Base-by-base conservation (phyloP, 2,329 filamentous ascomycete species). In the Sphaerulina populicola region DNA sequence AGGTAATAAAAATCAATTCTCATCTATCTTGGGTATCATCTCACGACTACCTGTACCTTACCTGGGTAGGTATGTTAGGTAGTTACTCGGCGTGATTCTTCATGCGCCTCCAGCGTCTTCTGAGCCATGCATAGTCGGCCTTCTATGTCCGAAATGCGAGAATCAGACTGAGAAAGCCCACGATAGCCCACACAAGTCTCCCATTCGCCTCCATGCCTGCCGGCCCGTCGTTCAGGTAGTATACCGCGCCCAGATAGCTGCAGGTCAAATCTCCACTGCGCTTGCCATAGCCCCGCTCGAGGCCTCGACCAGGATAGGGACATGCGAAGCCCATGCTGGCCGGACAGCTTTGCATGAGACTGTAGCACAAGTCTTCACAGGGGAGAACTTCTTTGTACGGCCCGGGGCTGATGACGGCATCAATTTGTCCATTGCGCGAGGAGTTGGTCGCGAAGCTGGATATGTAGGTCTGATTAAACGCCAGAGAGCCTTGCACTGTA, bases 301-400 rank as follows among this genome's bases (percentile, higher is more conserved):
- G 57, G 42, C 72, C 75, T 35, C 64, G 64, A 0, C 72, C 72
- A 1, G 63, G 60, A 31, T 64, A 58, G 1, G 93, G 91, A 69
- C 93, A 98, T 1, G 66, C 71, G 62, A 98, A 96, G 0, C 77
- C 74, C 60, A 98, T 72, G 0, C 76, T 70, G 0, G 88, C 77
- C 0, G 93, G 91, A 69, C 93, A 98, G 64, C 80, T 88, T 69
- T 85, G 82, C 9, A 94, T 86, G 1, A 98, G 76, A 48, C 84
- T 80, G 66, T 89, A 93, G 71, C 93, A 98, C 45, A 96, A 71
- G 57, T 94, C 85, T 54, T 86, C 80, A 63, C 91, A 97, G 0
- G 93, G 93, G 7, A 95, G 72, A 15, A 97, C 74, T 71, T 98
- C 93, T 65, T 90, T 94, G 71, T 98, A 97, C 0, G 93, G 93